Conservation (phyloP, 2,329 filamentous ascomycete species). For the Penicillium sp. region DNA sequence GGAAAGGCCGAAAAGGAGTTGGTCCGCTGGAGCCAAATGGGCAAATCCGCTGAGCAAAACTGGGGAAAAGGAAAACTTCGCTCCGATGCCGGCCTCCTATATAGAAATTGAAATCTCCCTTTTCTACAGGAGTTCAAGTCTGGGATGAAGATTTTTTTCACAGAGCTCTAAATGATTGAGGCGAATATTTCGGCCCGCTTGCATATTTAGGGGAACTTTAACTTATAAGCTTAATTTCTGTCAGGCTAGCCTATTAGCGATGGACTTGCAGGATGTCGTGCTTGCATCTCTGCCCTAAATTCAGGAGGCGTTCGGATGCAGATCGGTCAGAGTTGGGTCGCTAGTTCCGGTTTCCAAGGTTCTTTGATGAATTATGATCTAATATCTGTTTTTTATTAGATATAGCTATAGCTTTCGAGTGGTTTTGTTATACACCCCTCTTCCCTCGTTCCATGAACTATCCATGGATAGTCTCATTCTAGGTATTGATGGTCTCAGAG, state of each 20-base stretch:
- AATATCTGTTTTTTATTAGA: not conserved
- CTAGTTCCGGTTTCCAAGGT: not conserved
- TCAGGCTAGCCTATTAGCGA: not conserved
- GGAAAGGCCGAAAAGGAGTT: constrained; percentile 1
- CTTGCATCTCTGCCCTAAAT: not conserved
- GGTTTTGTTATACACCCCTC: too few species aligned
- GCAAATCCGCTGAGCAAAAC: not conserved
- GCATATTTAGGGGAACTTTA: not conserved
- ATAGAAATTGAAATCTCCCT: not conserved
- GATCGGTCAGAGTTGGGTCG: not conserved
- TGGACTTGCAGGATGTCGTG: not conserved
- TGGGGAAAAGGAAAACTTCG: constrained; percentile 7
- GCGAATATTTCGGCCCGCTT: not conserved
- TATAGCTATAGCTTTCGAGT: not conserved
- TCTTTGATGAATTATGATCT: not conserved
- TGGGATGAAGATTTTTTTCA: not conserved
- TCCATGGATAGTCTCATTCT: too few species aligned
- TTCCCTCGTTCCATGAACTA: too few species aligned
- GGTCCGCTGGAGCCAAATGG: not conserved
- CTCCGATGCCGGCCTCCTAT: constrained; percentile 10
- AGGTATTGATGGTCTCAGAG: too few species aligned
- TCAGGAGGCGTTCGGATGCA: not conserved
- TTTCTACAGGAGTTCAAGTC: not conserved
- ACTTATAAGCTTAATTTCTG: not conserved
- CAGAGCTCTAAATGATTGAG: not conserved